These are phyloP conservation scores for Garcia nutans DNA, from an alignment of 345 rosid genomes.

Conservation along the genomic window DNA sequence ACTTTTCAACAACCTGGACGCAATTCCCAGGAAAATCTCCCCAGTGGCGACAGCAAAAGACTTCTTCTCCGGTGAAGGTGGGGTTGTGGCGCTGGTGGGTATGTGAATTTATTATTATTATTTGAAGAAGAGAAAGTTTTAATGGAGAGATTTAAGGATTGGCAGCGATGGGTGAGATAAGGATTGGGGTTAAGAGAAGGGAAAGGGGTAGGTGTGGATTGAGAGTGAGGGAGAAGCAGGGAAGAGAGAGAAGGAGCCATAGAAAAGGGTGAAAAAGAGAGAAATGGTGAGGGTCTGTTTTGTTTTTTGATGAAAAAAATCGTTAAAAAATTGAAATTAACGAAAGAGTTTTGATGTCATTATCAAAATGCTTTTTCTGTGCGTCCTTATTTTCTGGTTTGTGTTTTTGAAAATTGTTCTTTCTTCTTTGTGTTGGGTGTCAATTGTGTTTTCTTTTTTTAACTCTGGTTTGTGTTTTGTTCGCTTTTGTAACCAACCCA, in stretches of 20 bases:
- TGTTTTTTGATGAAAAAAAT: constrained; percentile 4
- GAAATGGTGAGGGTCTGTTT: neutral
- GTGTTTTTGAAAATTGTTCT: neutral
- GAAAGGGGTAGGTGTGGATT: constrained; percentile 4
- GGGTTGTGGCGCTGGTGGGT: constrained; percentile 17
- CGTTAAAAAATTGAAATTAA: neutral
- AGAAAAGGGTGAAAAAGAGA: neutral
- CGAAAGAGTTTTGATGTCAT: neutral
- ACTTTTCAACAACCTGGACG: constrained; percentile 47
- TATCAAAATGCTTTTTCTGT: neutral
- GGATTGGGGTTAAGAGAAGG: constrained; percentile 18
- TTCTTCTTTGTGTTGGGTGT: neutral
- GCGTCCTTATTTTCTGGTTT: neutral
- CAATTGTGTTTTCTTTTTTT: no score
- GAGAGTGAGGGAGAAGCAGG: constrained; percentile 25
- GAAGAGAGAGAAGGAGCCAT: constrained; percentile 45
- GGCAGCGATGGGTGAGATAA: constrained; percentile 10
- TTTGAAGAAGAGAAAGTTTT: constrained; percentile 10
- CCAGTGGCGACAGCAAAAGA: constrained; percentile 71
- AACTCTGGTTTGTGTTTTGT: neutral
- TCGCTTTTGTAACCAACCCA: neutral
- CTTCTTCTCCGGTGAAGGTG: constrained; percentile 38
- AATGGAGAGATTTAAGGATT: constrained; percentile 16
- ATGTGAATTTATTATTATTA: constrained; percentile 5
- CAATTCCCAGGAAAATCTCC: constrained; percentile 69